Evolutionary conservation across 2,329 filamentous ascomycete species (phyloP), one percentile per base, ranked within the genome.

Genomic region (Ilyonectria sp.): DNA sequence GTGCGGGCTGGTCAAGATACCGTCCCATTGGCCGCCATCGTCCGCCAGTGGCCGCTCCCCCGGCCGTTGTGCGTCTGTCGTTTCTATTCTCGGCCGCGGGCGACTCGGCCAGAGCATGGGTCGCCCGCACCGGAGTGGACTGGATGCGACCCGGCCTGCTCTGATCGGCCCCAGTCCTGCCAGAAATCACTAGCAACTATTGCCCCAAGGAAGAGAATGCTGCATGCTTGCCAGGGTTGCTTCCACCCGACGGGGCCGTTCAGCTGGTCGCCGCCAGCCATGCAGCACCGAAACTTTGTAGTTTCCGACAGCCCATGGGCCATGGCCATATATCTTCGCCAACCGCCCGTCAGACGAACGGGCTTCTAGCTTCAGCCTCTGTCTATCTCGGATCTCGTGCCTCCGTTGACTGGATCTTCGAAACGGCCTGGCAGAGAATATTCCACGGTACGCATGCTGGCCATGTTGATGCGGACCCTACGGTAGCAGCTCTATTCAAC

Each of bases 381-480:
- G 40, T 47, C 35, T 47, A 40, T 56, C 31, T 47, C 26, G 46
- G 49, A 29, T 49, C 33, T 40, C 17, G 40, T 35, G 59, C 50
- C 50, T 55, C 50, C 37, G 31, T 61, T 40, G 59, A 61, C 60
- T 62, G 60, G 60, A 58, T 62, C 29, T 56, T 54, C 43, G 44
- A 43, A 43, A 26, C 33, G 52, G 60, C 53, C 55, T 40, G 60
- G 60, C 33, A 49, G n/a, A 56, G 15, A 55, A 17, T 62, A 49
- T 47, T 63, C 43, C 19, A 54, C 23, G 53, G 53, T 43, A 19
- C 37, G 19, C 60, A 63, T 56, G 60, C 60, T 63, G 60, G 60
- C 60, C 60, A 63, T 63, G 60, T 63, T 44, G 60, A 63, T 63
- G 55, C 53, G 50, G 29, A 54, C 59, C 19, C 29, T 53, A 31